These are phyloP conservation scores for Globisporangium emineosum DNA, from an alignment of 352 stramenopile genomes.

Conservation along the genomic window DNA sequence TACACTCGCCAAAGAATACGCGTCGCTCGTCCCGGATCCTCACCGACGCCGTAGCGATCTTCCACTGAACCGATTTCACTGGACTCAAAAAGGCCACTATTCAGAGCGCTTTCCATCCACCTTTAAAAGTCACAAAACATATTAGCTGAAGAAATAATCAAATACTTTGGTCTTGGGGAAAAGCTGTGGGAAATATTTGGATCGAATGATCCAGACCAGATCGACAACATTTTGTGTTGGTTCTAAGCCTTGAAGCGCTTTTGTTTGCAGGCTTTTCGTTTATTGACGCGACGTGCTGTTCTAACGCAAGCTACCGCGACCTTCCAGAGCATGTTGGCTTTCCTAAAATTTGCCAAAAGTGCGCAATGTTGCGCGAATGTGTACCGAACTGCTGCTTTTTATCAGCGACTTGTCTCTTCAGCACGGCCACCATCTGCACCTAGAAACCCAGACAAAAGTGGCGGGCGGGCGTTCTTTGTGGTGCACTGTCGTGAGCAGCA, in stretches of 20 bases:
- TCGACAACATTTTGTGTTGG: no score
- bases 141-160: not conserved
- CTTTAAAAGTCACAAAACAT: not conserved
- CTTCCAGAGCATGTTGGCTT: no score
- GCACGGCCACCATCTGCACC: not conserved
- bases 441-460: not conserved
- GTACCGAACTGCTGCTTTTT: no score
- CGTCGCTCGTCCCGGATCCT: not conserved
- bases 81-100: slow-evolving; percentile 11
- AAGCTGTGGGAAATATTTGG: no score
- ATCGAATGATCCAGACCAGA: no score
- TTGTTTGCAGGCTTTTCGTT: no score
- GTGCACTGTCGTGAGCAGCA: not conserved
- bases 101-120: not conserved
- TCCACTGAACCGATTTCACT: slow-evolving; percentile 22
- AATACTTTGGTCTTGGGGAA: no score
- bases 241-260: no score
- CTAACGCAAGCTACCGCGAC: no score
- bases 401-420: not conserved
- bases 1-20: slow-evolving; percentile 4
- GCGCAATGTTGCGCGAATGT: not conserved
- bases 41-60: slow-evolving; percentile 4
- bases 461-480: not conserved
- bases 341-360: not conserved
- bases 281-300: no score